Base-by-base conservation (phyloP, 1,284 basidiomycete species). In the Ustilago crameri region DNA sequence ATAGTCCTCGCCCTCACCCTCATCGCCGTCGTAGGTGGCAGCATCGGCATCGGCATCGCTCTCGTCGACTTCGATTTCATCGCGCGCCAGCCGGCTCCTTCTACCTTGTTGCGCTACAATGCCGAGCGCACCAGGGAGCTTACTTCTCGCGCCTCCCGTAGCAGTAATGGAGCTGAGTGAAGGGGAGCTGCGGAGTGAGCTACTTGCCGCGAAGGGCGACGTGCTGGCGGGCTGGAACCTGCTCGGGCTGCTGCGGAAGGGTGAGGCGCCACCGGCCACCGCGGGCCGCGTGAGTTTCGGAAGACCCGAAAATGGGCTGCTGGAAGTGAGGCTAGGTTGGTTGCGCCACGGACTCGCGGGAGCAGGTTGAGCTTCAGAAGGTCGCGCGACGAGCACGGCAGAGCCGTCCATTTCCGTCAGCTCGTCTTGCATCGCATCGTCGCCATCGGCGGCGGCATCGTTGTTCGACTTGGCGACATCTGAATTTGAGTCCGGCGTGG, bases 301-400 rank as follows among this genome's bases (percentile, higher is more conserved):
- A 9, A 65, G 59, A 17, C 71, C 71, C 15, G 71, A 74, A 26
- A 74, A 74, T 26, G 71, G 71, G 45, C 66, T 69, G 44, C 61
- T 69, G 10, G 71, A 74, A 3, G 66, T 74, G 37, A 74, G 49
- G 12, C 40, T 69, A 5, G 65, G 65, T 23, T 58, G 61, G 32
- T 73, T 73, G 3, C 70, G 46, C 70, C 70, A 73, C 5, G 70
- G 70, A 34, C 60, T 61, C 2, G 60, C 50, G 1, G 57, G 54
- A 7, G 41, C 37, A 24, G 50, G 14, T 4, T n/a, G 27, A 12
- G 43, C 42, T 5, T 54, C 54, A 43, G 47, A 48, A 1, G 47
- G 24, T 4, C 38, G 51, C 9, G 56, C 41, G 1, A 65, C 58
- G 17, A 71, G 54, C 1, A 65, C 68, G 3, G 53, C 62, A 20